phyloP scores from a whole-genome alignment of 768 basidiomycete species.

The Cystofilobasidium ferigula region DNA sequence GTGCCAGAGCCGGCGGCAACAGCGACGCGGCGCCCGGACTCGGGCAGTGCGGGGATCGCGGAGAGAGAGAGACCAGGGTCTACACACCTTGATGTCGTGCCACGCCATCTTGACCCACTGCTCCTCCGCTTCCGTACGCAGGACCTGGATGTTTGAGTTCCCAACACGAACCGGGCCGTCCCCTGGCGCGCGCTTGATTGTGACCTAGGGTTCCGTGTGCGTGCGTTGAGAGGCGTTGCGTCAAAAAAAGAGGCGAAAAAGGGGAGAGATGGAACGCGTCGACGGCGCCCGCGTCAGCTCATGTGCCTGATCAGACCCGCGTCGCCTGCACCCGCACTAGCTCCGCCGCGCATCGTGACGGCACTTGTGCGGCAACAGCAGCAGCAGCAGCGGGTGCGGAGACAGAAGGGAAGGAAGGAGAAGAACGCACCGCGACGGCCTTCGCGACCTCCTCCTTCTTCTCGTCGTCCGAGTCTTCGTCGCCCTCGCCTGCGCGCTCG shows the following conservation, averaged over 20 bases:
- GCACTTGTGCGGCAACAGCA: no score
- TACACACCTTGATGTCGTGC: slow-evolving; percentile 11
- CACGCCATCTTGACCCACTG: slow-evolving; percentile 21
- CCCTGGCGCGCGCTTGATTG: slow-evolving; percentile 18
- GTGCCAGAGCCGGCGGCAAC: not conserved
- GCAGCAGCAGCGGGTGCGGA: no score
- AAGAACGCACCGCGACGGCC: slow-evolving; percentile 22
- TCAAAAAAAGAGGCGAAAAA: no score
- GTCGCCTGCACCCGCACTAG: no score
- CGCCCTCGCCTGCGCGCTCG: slow-evolving; percentile 18
- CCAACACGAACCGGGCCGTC: slow-evolving; percentile 10
- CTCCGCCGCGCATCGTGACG: no score
- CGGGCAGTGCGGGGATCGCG: no score
- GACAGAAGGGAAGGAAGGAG: not conserved
- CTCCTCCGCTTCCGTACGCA: slow-evolving; percentile 20
- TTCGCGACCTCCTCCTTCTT: slow-evolving; percentile 24
- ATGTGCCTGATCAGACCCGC: no score
- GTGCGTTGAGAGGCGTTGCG: no score
- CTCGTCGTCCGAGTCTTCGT: slow-evolving; percentile 30
- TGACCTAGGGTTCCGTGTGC: no score
- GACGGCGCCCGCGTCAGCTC: no score
- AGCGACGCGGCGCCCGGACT: no score
- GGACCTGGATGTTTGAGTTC: slow-evolving; percentile 9
- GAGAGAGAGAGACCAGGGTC: not conserved
- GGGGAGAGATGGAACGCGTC: not conserved